A percentile compares a stretch with the other conserved stretches of the same genome.
Conservation (phyloP, 2,329 filamentous ascomycete species). For the Cladosporium cucumerinum region DNA sequence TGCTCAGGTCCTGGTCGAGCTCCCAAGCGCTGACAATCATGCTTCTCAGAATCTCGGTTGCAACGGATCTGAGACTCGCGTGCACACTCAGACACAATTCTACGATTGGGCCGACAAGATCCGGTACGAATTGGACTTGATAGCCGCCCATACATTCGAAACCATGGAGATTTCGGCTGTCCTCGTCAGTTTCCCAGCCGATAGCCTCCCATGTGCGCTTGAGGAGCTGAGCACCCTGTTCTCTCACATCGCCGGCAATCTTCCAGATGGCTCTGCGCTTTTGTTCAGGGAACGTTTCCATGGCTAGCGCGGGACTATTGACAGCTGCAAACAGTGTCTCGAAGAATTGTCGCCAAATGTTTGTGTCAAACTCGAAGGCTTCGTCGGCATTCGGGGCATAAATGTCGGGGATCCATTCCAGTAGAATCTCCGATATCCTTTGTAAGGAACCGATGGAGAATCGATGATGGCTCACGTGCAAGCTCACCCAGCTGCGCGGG, state of each 20-base stretch:
- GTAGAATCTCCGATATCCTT: slow-evolving; percentile 72
- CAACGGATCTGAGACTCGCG: slow-evolving; percentile 81
- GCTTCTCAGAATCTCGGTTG: slow-evolving; percentile 88
- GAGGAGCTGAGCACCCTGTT: slow-evolving; percentile 82
- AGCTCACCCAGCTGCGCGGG: slow-evolving; percentile 83
- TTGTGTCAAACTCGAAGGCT: slow-evolving; percentile 71
- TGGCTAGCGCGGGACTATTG: slow-evolving; percentile 78
- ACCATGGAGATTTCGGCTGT: slow-evolving; percentile 75
- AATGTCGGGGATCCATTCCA: slow-evolving; percentile 79
- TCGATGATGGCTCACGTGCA: slow-evolving; percentile 62
- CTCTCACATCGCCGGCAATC: slow-evolving; percentile 92
- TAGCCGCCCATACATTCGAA: slow-evolving; percentile 88
- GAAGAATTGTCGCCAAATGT: slow-evolving; percentile 92
- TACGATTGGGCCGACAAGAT: slow-evolving; percentile 84
- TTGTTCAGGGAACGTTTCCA: slow-evolving; percentile 96
- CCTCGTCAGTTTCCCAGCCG: slow-evolving; percentile 84
- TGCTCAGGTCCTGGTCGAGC: slow-evolving; percentile 82
- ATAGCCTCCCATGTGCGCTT: slow-evolving; percentile 89
- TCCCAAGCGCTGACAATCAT: slow-evolving; percentile 99
- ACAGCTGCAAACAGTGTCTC: slow-evolving; percentile 84
- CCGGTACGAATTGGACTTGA: slow-evolving; percentile 96
- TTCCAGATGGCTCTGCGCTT: slow-evolving; percentile 97
- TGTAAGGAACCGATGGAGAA: slow-evolving; percentile 83
- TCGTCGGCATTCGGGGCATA: slow-evolving; percentile 71
- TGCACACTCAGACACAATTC: slow-evolving; percentile 94